Evolutionary conservation across 2,329 filamentous ascomycete genomes (phyloP), one percentile per base, ranked within the genome.

Genomic region (Fusarium succisae): DNA sequence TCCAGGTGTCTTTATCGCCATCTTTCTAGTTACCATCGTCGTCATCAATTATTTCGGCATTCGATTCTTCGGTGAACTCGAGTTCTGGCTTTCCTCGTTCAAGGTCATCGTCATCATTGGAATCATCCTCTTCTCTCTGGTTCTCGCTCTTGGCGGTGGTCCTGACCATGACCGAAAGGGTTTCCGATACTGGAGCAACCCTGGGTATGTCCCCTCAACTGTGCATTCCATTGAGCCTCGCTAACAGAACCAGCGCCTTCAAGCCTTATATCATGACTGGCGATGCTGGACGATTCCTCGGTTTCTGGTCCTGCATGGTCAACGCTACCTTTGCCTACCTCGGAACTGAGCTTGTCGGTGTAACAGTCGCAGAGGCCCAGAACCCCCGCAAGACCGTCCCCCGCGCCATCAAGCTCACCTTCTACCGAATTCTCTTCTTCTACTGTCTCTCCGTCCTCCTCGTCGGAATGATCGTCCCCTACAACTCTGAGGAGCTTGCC

Each of bases 341-440:
- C 9, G 93, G 92, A 67, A 93, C 92, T 6, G 93, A 95, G 79
- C 85, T 94, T 48, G 91, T 94, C 57, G 93, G 92, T 83, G 92
- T 95, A 20, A 95, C 93, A 0, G 92, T 94, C 39, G 93, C 91
- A 60, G 92, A 95, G 82, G 92, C 93, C 1, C 91, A 94, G 83
- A 95, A 95, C 83, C 93, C 93, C 2, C 90, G 93, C 79, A 90
- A 89, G 81, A 93, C 91, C 22, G 91, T 96, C 70, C 93, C 93
- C 12, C 90, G 91, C 68, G 93, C 93, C 60, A 95, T 95, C 86
- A 92, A 91, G 80, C 87, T 94, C 56, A 95, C 93, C 75, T 95
- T 95, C 83, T 95, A 90, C 85, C 93, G 93, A 66, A 95, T 96
- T 80, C 83, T 94, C 74, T 85, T 95, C 84, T 96, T 96, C 86